Base-by-base conservation (phyloP, 352 stramenopile species). In the Lagenidium giganteum region DNA sequence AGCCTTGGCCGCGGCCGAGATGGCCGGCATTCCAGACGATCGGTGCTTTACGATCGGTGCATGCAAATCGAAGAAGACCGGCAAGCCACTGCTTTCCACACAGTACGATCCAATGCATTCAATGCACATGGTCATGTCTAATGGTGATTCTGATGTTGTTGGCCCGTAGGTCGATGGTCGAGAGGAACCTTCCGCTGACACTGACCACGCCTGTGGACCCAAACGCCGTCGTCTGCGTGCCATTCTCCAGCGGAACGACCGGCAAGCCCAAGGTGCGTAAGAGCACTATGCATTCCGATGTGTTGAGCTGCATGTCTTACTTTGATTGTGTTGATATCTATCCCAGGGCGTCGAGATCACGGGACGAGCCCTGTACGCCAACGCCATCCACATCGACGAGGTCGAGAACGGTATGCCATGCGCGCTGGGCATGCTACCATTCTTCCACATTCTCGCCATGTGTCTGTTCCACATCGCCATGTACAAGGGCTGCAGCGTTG, bases 221-320 rank as follows among this genome's bases (percentile, higher is more conserved):
- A 9, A 30, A 55, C 16, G 45, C 47, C 23, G 41, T 57, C 9
- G 24, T 64, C 40, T 42, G 34, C 35, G 41, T 98, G 1, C 93
- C 93, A 1, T 98, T 96, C 57, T 97, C 87, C 24, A 96, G 76
- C 32, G 92, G 93, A n/a, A 97, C 91, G 9, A 98, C 92, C 21
- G 84, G 79, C 33, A 46, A 68, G 17, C 84, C 71, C 37, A 98
- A 83, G 57, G 60, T 70, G 30, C 31, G 26, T 32, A 9, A 32
- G 14, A 32, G 14, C 27, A 9, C 27, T 32, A n/a, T n/a, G n/a
- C n/a, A n/a, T n/a, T n/a, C n/a, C n/a, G 3, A 6, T 7, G 14
- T 23, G 29, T 1, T 18, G 8, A 13, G 18, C 13, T 39, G 17
- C 13, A 24, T 14, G 27, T 32, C 27, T 9, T 9, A 14, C 14